These are phyloP conservation scores for Yarrowia phangngaensis DNA, from an alignment of 805 yeast species.

Conservation along the genomic window DNA sequence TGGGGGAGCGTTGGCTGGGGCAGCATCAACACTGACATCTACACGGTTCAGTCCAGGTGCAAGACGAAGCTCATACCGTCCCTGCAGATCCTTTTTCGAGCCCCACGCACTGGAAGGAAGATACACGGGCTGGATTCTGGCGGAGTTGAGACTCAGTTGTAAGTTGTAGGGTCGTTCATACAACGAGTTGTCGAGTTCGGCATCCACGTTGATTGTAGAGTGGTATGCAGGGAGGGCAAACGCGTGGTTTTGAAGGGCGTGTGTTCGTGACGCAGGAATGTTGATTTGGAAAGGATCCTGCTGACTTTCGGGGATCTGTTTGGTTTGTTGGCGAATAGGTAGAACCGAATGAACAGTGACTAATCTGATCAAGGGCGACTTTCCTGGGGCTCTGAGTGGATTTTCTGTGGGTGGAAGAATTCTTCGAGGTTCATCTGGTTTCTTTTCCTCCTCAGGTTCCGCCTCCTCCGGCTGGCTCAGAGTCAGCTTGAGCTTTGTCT, in stretches of 20 bases:
- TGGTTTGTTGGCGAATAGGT: conserved; percentile 37
- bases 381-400: conserved; percentile 30
- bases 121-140: conserved; percentile 34
- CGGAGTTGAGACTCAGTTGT: conserved; percentile 37
- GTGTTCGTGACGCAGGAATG: conserved; percentile 41
- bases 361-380: conserved; percentile 36
- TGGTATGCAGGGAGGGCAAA: conserved; percentile 49
- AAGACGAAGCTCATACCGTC: conserved; percentile 37
- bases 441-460: conserved; percentile 7
- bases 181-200: conserved; percentile 45
- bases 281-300: conserved; percentile 41
- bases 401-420: conserved; percentile 31
- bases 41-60: conserved; percentile 41
- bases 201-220: conserved; percentile 46
- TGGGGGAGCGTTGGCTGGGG: conserved; percentile 27
- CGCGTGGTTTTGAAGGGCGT: conserved; percentile 43
- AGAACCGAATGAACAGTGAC: conserved; percentile 39
- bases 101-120: conserved; percentile 32
- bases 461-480: conserved; percentile 1
- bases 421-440: conserved; percentile 30
- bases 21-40: conserved; percentile 35
- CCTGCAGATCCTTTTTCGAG: conserved; percentile 32
- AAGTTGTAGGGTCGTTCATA: conserved; percentile 37
- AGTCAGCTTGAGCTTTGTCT: conserved; percentile 22
- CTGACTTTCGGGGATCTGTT: conserved; percentile 31